Base-by-base conservation (phyloP, 441 rosid species). In the Theobroma grandiflorum region DNA sequence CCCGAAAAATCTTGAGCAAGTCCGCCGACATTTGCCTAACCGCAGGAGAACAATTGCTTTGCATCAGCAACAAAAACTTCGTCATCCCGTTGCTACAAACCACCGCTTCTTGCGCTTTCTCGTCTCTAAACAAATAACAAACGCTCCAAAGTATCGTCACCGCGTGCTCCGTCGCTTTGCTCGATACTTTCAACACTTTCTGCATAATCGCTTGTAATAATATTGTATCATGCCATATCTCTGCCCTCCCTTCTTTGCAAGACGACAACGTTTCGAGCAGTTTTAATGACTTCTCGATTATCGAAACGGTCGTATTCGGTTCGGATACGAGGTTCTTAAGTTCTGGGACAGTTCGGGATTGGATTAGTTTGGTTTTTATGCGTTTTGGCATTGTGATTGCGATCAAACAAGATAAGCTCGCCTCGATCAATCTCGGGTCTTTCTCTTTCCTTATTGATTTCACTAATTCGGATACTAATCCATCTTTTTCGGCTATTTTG, bases 111-210 rank as follows among this genome's bases (percentile, higher is more conserved):
- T 78, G 82, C 49, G 94, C 93, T 81, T 70, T 85, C 73, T 84
- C 86, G 65, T 95, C 98, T 76, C 90, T 69, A 49, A 91, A 91
- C 70, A 92, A 62, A 52, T 84, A 94, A 22, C 95, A 95, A 74
- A 90, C 42, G 43, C 92, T 84, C 99, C 99, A 95, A 70, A 94
- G 85, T 42, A 91, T 87, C 81, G 90, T 84, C 75, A 93, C 96
- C n/a, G 97, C 93, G 33, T 89, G 93, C 82, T 95, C 97, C 84
- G 99, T 93, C 75, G 96, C 91, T 45, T 80, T 76, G n/a, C 74
- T 72, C 10, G 98, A 92, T 5, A 91, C 94, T 72, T 95, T 96
- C 86, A 93, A 76, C 73, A 91, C 75, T 85, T 85, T 92, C 72
- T 84, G 86, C 80, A 91, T 90, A 16, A 96, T 88, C 35, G 92